Conservation (phyloP, 805 yeast genomes). For the Myxozyma neotropica region DNA sequence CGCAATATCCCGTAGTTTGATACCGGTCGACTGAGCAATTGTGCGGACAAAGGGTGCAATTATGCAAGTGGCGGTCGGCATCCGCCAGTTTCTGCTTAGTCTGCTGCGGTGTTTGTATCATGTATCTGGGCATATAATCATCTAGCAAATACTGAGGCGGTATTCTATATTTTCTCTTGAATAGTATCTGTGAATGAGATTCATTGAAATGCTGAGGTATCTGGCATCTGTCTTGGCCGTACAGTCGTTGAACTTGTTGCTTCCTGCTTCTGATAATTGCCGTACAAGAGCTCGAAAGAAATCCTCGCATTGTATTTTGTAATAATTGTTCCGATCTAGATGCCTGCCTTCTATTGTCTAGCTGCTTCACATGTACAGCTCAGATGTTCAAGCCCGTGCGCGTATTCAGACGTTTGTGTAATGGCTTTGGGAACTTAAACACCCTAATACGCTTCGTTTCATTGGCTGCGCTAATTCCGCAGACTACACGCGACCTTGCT, state of each 20-base stretch:
- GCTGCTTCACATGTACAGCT: too few relatives aligned
- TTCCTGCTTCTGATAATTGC: too few relatives aligned
- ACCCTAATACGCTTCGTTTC: neutral
- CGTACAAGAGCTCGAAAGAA: too few relatives aligned
- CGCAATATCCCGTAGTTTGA: slow-evolving; percentile 32
- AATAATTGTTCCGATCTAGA: too few relatives aligned
- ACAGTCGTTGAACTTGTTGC: too few relatives aligned
- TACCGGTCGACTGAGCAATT: slow-evolving; percentile 33
- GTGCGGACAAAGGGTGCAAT: slow-evolving; percentile 34
- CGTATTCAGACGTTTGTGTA: too few relatives aligned
- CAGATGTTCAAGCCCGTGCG: too few relatives aligned
- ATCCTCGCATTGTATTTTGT: too few relatives aligned
- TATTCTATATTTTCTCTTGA: slow-evolving; percentile 17
- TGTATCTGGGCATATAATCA: slow-evolving; percentile 30
- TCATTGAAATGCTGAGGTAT: neutral
- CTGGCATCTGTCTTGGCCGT: slow-evolving; percentile 1
- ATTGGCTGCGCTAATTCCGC: neutral
- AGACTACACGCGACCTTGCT: too few relatives aligned
- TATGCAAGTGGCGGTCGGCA: slow-evolving; percentile 20
- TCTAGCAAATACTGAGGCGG: slow-evolving; percentile 34
- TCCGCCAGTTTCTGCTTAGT: slow-evolving; percentile 17
- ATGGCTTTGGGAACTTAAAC: neutral
- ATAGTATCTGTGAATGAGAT: neutral
- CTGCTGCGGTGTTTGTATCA: slow-evolving; percentile 10
- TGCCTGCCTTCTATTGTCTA: too few relatives aligned